Evolutionary conservation across 495 filamentous ascomycete species (phyloP).

Genomic region (Penicillium robsamsonii): DNA sequence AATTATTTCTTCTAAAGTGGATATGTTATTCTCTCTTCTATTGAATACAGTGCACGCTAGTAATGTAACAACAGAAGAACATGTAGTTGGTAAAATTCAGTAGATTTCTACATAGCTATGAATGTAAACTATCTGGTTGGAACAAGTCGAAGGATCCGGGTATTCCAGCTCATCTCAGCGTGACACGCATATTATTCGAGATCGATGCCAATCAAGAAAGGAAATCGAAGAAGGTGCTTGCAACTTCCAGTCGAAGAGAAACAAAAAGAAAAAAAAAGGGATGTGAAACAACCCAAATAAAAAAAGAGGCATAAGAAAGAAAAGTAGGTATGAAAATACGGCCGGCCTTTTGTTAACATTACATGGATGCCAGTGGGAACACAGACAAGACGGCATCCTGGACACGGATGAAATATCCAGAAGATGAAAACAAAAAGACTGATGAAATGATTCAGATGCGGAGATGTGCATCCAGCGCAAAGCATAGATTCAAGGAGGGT

Average conservation of each 20-base stretch:
- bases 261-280: neutral
- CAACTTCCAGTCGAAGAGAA: neutral
- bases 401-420: neutral
- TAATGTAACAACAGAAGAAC: neutral
- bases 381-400: constrained; percentile 3
- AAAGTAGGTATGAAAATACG: neutral
- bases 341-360: constrained; percentile 5
- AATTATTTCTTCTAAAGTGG: neutral
- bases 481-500: constrained; percentile 3
- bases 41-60: neutral
- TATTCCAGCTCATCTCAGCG: constrained; percentile 21
- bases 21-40: neutral
- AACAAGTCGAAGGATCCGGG: constrained; percentile 15
- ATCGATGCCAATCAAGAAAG: constrained; percentile 9
- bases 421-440: neutral
- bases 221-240: constrained; percentile 10
- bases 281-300: neutral
- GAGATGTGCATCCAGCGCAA: constrained; percentile 7
- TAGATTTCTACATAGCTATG: constrained; percentile 14
- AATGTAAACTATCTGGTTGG: constrained; percentile 4
- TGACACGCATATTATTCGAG: constrained; percentile 12
- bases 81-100: neutral
- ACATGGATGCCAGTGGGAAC: constrained; percentile 7
- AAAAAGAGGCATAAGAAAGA: neutral
- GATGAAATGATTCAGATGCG: constrained; percentile 9